phyloP scores from a whole-genome alignment of 2,329 filamentous ascomycete genomes.

The Arthroderma sp. region DNA sequence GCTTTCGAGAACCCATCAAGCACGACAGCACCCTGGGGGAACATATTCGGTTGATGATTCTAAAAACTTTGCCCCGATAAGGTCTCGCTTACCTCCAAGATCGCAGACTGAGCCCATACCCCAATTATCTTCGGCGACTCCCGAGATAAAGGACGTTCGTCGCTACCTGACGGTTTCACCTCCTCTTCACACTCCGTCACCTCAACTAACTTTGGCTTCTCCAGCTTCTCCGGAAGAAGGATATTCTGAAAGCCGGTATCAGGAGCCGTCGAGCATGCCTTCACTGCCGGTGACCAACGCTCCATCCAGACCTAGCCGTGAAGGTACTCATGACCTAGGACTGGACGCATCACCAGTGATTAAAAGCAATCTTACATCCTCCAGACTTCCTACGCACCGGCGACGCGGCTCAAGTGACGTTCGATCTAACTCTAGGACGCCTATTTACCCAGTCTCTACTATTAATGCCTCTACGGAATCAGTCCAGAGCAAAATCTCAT shows the following conservation, averaged over 20 bases:
- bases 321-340: slow-evolving; percentile 52
- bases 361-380: slow-evolving; percentile 41
- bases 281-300: too few species aligned
- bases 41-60: slow-evolving; percentile 8
- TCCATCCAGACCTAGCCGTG: slow-evolving; percentile 48
- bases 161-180: too few species aligned
- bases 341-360: slow-evolving; percentile 41
- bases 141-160: too few species aligned
- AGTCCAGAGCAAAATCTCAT: slow-evolving; percentile 21
- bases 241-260: too few species aligned
- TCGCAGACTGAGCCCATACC: slow-evolving; percentile 6
- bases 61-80: slow-evolving; percentile 1
- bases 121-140: neutral
- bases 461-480: slow-evolving; percentile 27
- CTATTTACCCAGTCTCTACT: slow-evolving; percentile 19
- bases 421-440: slow-evolving; percentile 19
- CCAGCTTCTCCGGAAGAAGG: too few species aligned
- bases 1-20: slow-evolving; percentile 23
- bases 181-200: too few species aligned
- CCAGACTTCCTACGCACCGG: slow-evolving; percentile 37
- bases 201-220: too few species aligned
- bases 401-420: slow-evolving; percentile 35
- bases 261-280: too few species aligned
- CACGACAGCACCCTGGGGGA: slow-evolving; percentile 8
- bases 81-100: slow-evolving; percentile 4